A percentile compares a stretch with the other conserved stretches of the same genome.
Conservation (phyloP, 1,284 basidiomycete genomes). For the Melampsora americana region DNA sequence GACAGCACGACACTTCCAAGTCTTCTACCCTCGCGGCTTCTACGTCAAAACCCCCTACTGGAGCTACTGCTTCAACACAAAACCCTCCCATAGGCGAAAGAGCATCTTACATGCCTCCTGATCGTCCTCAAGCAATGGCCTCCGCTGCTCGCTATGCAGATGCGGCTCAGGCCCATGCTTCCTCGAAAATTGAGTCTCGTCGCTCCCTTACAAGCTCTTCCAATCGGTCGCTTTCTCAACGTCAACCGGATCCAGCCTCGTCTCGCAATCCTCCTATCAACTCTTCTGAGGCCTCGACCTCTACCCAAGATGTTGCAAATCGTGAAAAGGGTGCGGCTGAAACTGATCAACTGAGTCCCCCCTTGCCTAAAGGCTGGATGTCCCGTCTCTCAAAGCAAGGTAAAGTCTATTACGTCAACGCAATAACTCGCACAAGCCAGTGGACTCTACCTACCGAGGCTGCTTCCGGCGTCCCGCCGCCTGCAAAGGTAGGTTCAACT, state of each 20-base stretch:
- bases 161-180: neutral
- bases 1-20: neutral
- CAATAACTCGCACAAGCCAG: slow-evolving; percentile 39
- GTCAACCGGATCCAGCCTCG: neutral
- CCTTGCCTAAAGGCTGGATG: slow-evolving; percentile 41
- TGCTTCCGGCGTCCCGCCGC: slow-evolving; percentile 14
- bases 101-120: slow-evolving; percentile 39
- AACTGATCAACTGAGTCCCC: neutral
- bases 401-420: slow-evolving; percentile 44
- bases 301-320: neutral
- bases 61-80: slow-evolving; percentile 1
- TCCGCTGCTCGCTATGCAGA: slow-evolving; percentile 6
- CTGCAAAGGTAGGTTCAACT: slow-evolving; percentile 20
- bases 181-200: neutral
- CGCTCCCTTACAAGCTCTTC: slow-evolving; percentile 2
- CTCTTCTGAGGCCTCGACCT: neutral
- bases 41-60: neutral
- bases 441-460: slow-evolving; percentile 41
- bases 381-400: slow-evolving; percentile 27
- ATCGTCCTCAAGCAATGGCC: slow-evolving; percentile 31
- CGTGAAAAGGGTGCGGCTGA: slow-evolving; percentile 11
- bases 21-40: too few relatives aligned
- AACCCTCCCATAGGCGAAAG: slow-evolving; percentile 22
- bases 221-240: neutral
- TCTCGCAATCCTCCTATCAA: neutral